Evolutionary conservation across 305 asterid genomes (phyloP), one percentile per base, ranked within the genome.

Genomic region (Euphrasia arctica): DNA sequence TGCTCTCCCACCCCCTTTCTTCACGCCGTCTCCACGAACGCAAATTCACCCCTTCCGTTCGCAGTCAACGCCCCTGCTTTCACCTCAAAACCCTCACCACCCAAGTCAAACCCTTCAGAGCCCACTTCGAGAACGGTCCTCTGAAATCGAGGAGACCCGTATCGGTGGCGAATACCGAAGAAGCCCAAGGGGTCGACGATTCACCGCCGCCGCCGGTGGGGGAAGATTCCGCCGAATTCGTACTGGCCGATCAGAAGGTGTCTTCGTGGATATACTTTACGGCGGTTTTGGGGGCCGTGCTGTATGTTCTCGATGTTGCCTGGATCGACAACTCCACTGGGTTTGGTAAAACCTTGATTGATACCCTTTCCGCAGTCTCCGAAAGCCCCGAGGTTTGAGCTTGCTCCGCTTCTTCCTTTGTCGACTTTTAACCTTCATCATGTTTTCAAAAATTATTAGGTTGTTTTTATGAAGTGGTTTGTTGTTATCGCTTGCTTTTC

Each of bases 281-380:
- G 14, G 82, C 65, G 55, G 54, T 92, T 74, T 72, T 84, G 71
- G 97, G 86, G 15, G 80, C 76, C 50, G 98, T 87, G 22, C 87
- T 87, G 48, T 81, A 80, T 71, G 42, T 75, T 66, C 90, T 92
- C 43, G 64, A 92, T 56, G 81, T 82, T 9, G 75, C 64, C 41
- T 92, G 98, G 98, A 80, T 92, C 63, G 98, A 89, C 63, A 84
- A 83, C 68, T 72, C 89, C 27, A 87, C 96, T 58, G 95, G 98
- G 29, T 87, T 77, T 54, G 96, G 97, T 11, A 87, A 92, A 76
- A 72, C 55, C 43, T 92, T 83, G 74, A 70, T 85, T 61, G 84
- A 72, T 57, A 81, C 90, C 34, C 78, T 89, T 73, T 83, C 93
- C 45, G 61, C 63, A 78, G 9, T 89, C 73, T 84, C 93, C 29